Evolutionary conservation across 495 filamentous ascomycete genomes (phyloP).

Genomic region (Aspergillus avenaceus): DNA sequence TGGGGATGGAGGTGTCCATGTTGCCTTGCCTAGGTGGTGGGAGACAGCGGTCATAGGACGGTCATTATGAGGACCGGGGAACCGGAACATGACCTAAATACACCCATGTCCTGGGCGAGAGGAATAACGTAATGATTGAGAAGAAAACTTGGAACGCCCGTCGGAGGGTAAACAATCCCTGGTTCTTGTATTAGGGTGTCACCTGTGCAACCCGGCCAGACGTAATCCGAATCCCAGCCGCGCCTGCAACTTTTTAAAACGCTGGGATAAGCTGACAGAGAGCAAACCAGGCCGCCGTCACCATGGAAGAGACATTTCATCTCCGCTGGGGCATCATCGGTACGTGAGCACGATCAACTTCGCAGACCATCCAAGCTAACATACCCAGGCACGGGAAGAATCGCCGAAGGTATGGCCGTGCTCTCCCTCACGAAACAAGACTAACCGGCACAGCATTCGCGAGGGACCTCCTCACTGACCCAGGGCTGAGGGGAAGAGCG

Average conservation of each 20-base stretch:
- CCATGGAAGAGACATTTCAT: not conserved
- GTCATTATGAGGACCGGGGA: not conserved
- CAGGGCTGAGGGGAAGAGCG: conserved; percentile 45
- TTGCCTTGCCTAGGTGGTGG: not conserved
- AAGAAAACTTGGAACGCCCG: too few relatives aligned
- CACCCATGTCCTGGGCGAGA: too few relatives aligned
- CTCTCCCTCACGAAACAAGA: conserved; percentile 16
- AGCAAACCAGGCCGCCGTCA: too few relatives aligned
- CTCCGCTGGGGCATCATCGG: conserved; percentile 63
- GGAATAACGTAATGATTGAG: too few relatives aligned
- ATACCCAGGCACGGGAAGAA: not conserved
- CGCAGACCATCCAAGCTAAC: not conserved
- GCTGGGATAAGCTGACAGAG: too few relatives aligned
- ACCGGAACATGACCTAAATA: too few relatives aligned
- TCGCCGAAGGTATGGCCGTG: conserved; percentile 2
- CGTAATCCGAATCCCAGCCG: too few relatives aligned
- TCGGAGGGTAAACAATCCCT: too few relatives aligned
- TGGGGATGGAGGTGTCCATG: conserved; percentile 1
- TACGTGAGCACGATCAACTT: too few relatives aligned
- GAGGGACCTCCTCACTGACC: conserved; percentile 68
- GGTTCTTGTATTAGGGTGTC: too few relatives aligned
- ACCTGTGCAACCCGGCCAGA: too few relatives aligned
- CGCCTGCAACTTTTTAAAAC: too few relatives aligned
- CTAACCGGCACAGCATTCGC: conserved; percentile 66
- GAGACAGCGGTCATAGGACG: not conserved